phyloP scores from a whole-genome alignment of 2,329 filamentous ascomycete genomes.

The Penicillium hordei region DNA sequence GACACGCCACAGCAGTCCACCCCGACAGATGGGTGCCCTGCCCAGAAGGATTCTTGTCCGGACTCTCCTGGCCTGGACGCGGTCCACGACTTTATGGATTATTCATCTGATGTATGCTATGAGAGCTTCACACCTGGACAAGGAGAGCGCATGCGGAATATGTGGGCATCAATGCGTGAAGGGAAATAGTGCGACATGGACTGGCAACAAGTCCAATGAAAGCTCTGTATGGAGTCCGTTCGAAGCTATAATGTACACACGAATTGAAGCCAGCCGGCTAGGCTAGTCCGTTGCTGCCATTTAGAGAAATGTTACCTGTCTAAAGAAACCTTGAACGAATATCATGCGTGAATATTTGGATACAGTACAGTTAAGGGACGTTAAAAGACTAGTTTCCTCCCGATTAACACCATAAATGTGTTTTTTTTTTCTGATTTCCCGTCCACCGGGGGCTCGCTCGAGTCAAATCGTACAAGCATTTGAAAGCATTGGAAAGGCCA shows the following conservation, averaged over 20 bases:
- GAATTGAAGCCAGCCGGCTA: neutral
- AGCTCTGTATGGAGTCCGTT: neutral
- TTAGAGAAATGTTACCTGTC: neutral
- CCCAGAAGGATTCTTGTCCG: constrained; percentile 53
- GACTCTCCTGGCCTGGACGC: constrained; percentile 48
- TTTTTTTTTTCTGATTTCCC: neutral
- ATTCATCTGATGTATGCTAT: constrained; percentile 57
- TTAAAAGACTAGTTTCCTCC: neutral
- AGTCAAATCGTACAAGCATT: neutral
- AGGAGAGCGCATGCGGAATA: constrained; percentile 51
- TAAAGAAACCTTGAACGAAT: neutral
- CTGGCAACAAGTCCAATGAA: neutral
- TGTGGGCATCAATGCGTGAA: constrained; percentile 49
- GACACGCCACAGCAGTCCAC: constrained; percentile 52
- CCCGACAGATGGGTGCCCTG: constrained; percentile 60
- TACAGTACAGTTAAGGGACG: constrained; percentile 3
- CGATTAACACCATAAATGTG: neutral
- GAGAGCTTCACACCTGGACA: constrained; percentile 53
- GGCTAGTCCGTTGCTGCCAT: neutral
- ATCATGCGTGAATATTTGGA: neutral
- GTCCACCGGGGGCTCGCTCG: neutral
- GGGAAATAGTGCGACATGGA: constrained; percentile 28
- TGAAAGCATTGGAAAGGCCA: neutral
- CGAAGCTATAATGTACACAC: neutral
- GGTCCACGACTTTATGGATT: constrained; percentile 63